Conservation (phyloP, 2,329 filamentous ascomycete species). For the Xylariaceae sp. region DNA sequence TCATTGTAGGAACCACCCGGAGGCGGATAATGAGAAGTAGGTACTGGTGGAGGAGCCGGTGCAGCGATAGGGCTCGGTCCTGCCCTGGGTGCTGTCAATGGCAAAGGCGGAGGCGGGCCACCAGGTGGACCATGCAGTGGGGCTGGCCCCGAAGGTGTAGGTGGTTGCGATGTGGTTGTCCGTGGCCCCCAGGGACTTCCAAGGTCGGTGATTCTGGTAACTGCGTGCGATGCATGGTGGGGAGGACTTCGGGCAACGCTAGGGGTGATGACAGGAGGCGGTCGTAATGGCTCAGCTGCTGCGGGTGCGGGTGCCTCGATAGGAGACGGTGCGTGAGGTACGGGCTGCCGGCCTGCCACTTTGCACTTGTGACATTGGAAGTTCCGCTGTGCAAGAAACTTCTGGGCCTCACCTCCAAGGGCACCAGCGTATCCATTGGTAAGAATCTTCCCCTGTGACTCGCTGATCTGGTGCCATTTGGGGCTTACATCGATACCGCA, state of each 20-base stretch:
- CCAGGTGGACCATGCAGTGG: constrained; percentile 35
- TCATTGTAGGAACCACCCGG: constrained; percentile 48
- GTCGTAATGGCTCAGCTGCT: constrained; percentile 34
- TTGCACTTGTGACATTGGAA: constrained; percentile 80
- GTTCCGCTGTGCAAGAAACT: constrained; percentile 63
- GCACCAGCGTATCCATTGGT: constrained; percentile 58
- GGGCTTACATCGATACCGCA: constrained; percentile 75
- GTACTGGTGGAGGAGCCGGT: constrained; percentile 43
- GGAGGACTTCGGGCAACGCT: constrained; percentile 35
- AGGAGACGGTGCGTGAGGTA: constrained; percentile 40
- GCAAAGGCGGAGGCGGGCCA: constrained; percentile 34
- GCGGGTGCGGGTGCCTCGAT: constrained; percentile 39
- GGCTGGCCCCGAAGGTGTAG: constrained; percentile 26
- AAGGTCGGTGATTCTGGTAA: constrained; percentile 31
- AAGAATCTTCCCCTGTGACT: constrained; percentile 56
- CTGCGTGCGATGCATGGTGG: constrained; percentile 31
- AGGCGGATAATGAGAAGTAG: constrained; percentile 48
- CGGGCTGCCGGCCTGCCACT: constrained; percentile 57
- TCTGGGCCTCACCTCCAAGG: constrained; percentile 62
- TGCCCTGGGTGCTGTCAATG: constrained; percentile 34
- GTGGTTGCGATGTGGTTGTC: constrained; percentile 29
- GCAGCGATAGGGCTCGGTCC: constrained; percentile 43
- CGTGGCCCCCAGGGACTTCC: constrained; percentile 34
- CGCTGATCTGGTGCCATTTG: constrained; percentile 71
- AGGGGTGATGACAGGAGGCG: constrained; percentile 36